Conservation (phyloP, 768 basidiomycete genomes). For the Tylopilus sp. region DNA sequence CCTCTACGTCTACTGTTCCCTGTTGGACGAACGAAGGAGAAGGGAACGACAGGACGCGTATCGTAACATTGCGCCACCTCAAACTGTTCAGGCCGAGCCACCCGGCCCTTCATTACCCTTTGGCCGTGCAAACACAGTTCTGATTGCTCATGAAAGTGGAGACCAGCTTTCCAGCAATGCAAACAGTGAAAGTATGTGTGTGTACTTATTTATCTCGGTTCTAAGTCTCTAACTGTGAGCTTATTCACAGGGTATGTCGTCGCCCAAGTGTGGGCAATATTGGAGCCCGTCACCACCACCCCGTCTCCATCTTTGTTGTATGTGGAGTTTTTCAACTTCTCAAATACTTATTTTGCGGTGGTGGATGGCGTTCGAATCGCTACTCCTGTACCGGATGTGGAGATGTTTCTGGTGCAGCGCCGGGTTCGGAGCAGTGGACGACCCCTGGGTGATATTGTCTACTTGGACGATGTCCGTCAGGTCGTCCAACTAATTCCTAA, state of each 20-base stretch:
- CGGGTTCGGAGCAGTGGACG: neutral
- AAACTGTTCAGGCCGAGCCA: conserved; percentile 8
- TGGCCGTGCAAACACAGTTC: conserved; percentile 1
- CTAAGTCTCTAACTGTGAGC: too few species aligned
- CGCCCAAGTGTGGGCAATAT: neutral
- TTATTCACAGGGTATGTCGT: neutral
- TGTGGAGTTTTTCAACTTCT: neutral
- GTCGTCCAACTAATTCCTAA: neutral
- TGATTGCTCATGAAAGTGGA: conserved; percentile 9
- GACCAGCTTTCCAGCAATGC: neutral
- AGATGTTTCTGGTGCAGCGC: neutral
- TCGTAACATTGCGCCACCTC: conserved; percentile 4
- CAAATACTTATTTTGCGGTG: neutral
- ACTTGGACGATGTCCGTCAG: neutral
- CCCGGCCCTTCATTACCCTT: conserved; percentile 2
- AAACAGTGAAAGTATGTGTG: neutral
- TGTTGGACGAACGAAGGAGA: too few species aligned
- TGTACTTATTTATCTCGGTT: neutral
- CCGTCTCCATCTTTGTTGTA: neutral
- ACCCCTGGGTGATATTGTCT: neutral
- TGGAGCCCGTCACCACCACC: neutral
- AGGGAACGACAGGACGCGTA: too few species aligned
- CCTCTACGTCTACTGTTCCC: too few species aligned
- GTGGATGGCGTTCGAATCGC: neutral
- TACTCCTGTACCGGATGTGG: neutral